Percentiles rank a stretch among this genome's conserved stretches.
Evolutionary conservation across 2,329 filamentous ascomycete genomes (phyloP).

Genomic region (Colletotrichum acutatum): DNA sequence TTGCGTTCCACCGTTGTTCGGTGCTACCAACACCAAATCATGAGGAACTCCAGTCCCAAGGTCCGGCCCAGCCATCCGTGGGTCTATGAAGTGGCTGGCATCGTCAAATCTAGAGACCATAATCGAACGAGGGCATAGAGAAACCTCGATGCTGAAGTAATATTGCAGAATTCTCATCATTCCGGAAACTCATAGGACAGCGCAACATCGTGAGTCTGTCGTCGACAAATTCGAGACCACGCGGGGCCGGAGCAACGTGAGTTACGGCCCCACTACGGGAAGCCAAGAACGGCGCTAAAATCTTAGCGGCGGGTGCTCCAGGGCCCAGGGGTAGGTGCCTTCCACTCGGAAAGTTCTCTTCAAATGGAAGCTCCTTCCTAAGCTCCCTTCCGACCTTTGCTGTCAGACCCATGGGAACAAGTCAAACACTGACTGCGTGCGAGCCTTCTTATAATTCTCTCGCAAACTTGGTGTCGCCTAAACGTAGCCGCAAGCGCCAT

Average conservation of each 20-base stretch:
- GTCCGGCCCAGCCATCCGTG: neutral
- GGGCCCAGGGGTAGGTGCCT: neutral
- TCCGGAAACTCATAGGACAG: neutral
- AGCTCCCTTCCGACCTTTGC: neutral
- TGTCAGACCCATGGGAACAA: neutral
- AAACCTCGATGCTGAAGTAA: neutral
- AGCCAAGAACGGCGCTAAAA: neutral
- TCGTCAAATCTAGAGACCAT: neutral
- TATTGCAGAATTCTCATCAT: neutral
- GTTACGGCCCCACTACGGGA: neutral
- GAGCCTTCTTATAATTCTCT: neutral
- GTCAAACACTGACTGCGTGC: neutral
- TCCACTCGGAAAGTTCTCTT: neutral
- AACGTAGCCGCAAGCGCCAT: neutral
- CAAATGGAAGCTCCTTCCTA: neutral
- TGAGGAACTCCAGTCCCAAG: neutral
- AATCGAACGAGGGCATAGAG: no score
- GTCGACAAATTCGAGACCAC: neutral
- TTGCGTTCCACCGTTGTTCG: neutral
- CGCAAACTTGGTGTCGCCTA: neutral
- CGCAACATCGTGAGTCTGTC: neutral
- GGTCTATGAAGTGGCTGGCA: neutral
- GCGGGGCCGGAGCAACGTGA: neutral
- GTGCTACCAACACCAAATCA: neutral
- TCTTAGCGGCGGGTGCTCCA: conserved; percentile 1